phyloP scores from a whole-genome alignment of 2,329 filamentous ascomycete species.

The Xylariaceae sp. region DNA sequence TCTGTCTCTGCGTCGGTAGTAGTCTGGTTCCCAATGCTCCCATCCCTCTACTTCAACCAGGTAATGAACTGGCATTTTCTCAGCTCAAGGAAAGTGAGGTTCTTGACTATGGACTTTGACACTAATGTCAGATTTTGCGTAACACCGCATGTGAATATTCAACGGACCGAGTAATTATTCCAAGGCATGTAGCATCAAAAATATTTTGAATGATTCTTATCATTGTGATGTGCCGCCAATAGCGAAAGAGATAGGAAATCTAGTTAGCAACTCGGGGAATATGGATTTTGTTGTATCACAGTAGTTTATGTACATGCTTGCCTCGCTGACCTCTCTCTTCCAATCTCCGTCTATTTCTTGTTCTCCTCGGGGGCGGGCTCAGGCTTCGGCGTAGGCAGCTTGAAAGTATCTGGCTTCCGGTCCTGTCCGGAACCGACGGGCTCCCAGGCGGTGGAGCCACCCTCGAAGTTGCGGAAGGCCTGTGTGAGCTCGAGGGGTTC shows the following conservation, averaged over 20 bases:
- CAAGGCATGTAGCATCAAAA: no score
- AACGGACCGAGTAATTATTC: no score
- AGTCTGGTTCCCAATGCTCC: no score
- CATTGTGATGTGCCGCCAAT: not conserved
- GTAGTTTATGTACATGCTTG: constrained; percentile 30
- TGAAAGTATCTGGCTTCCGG: constrained; percentile 81
- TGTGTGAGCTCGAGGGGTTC: constrained; percentile 97
- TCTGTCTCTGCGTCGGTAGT: no score
- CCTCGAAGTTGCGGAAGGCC: constrained; percentile 97
- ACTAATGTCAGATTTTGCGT: no score
- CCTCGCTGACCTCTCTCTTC: constrained; percentile 1
- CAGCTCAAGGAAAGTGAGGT: no score
- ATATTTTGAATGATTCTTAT: no score
- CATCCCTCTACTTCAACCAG: no score
- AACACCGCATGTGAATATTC: no score
- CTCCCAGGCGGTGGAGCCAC: constrained; percentile 70
- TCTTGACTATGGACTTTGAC: no score
- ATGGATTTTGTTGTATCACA: constrained; percentile 23
- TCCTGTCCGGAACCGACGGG: constrained; percentile 66
- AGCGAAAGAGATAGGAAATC: not conserved
- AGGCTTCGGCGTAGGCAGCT: constrained; percentile 90
- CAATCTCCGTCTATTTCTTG: constrained; percentile 67
- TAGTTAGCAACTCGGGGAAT: constrained; percentile 7
- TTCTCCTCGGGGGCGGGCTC: constrained; percentile 87
- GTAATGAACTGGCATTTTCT: no score